Base-by-base conservation (phyloP, 768 basidiomycete species). In the Cytidiella melzeri region DNA sequence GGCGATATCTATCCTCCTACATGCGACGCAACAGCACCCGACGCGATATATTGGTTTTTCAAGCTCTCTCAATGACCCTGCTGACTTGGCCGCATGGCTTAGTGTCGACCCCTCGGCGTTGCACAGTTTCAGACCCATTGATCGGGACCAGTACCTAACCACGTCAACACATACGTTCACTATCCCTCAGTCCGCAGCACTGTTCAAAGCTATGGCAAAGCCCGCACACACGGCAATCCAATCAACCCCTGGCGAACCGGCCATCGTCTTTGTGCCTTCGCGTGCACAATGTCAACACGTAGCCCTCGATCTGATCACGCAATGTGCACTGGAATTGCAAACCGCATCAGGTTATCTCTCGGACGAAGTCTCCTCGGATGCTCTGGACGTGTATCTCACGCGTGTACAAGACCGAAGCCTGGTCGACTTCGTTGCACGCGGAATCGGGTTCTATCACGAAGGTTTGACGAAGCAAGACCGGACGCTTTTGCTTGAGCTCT, bases 151-250 rank as follows among this genome's bases (percentile, higher is more conserved):
- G 57, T 75, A 90, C 0, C 69, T 98, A 18, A 69, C 71, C 6
- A 75, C 81, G 25, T 75, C 77, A 15, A 76, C 81, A 11, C 83
- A 87, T 47, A 77, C 90, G 0, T 97, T 95, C 68, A 84, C 83
- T 15, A 86, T 92, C 40, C 80, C 92, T 0, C 83, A 92, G 58
- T 96, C 94, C 3, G 76, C 86, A 0, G 82, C 90, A 0, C 73
- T 98, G 18, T 84, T 92, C 68, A 94, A 93, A 60, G 79, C 84
- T 2, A 96, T 98, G 85, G 80, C 87, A 41, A 94, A 92, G 62
- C 92, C 95, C 3, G 82, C 85, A 1, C 89, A 94, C 65, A 67
- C 80, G 9, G 82, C 82, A n/a, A 81, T 96, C 51, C 76, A 68
- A 12, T 69, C 69, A 2, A 62, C 70, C 1, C 59, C 64, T 11